Evolutionary conservation across 352 stramenopile genomes (phyloP), one percentile per base, ranked within the genome.

Genomic region (Halophytophthora batemanensis): DNA sequence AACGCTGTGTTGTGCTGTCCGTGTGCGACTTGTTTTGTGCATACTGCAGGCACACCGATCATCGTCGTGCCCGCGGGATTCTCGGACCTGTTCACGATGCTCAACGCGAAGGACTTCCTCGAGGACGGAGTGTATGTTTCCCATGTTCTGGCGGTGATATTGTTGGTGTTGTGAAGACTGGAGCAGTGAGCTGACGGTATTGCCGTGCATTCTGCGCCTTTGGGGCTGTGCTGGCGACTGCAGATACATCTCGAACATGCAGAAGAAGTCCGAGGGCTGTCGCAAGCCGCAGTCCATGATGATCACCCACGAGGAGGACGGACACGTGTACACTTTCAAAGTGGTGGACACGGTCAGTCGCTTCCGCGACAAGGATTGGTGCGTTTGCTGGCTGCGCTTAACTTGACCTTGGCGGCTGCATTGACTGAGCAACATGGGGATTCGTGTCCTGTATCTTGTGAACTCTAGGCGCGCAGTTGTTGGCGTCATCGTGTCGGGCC

Each of bases 51-150:
- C 18, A 95, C 78, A 7, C 85, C 85, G n/a, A 96, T 97, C 48
- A 97, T 97, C 66, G 83, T 97, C 22, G 82, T 97, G 8, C 88
- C 88, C 0, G 87, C 86, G 0, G 85, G 86, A 2, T 88, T 89
- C 42, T 93, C 83, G 22, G 83, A 95, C 43, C 42, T 96, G 39
- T 79, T 97, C 25, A 96, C 84, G 37, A 87, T 97, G 74, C 71
- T 94, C 28, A 97, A 97, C 46, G 82, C 77, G 36, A 86, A 78
- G 31, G 88, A 97, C 49, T 96, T 96, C 53, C 50, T 97, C 7
- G 74, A 89, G 33, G 69, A 95, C 37, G 87, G 87, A 17, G 76
- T 88, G 56, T 95, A 79, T 41, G 73, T 74, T 31, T 31, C 4
- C 8, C 8, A 8, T 8, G 25, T 31, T 8, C 25, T 8, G n/a